These are phyloP conservation scores for Fusarium staphyleae DNA, from an alignment of 2,329 filamentous ascomycete genomes.

Conservation along the genomic window DNA sequence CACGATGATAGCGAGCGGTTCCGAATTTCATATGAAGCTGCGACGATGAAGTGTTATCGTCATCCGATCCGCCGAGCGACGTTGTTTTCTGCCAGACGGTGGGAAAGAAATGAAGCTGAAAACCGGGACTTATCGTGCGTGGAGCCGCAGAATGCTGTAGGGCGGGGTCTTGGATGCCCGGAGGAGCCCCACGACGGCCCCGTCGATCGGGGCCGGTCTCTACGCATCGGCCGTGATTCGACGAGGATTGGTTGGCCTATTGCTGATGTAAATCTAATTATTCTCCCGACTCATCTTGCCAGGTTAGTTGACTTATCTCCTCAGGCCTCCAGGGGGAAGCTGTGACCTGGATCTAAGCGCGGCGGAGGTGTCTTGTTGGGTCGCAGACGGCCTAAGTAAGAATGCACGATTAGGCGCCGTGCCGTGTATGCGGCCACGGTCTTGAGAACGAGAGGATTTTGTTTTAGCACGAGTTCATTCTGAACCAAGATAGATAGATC, in stretches of 20 bases:
- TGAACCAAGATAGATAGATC: neutral
- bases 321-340: neutral
- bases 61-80: neutral
- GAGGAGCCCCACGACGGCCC: slow-evolving; percentile 20
- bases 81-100: neutral
- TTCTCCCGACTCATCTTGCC: no score
- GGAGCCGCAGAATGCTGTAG: slow-evolving; percentile 16
- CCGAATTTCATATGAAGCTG: neutral
- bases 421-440: neutral
- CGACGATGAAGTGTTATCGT: neutral
- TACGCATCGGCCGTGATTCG: slow-evolving; percentile 5
- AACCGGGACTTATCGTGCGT: slow-evolving; percentile 16
- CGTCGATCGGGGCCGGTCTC: slow-evolving; percentile 17
- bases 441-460: slow-evolving; percentile 2
- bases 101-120: slow-evolving; percentile 15
- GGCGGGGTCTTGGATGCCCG: slow-evolving; percentile 21
- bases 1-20: neutral
- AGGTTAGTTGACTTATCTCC: no score
- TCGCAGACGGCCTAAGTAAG: slow-evolving; percentile 1
- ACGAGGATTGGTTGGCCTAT: neutral
- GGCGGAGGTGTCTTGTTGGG: slow-evolving; percentile 3
- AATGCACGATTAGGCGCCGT: slow-evolving; percentile 14
- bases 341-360: slow-evolving; percentile 4
- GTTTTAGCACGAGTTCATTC: neutral
- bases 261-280: neutral